phyloP scores from a whole-genome alignment of 2,329 filamentous ascomycete genomes.

The Cercospora sesami region DNA sequence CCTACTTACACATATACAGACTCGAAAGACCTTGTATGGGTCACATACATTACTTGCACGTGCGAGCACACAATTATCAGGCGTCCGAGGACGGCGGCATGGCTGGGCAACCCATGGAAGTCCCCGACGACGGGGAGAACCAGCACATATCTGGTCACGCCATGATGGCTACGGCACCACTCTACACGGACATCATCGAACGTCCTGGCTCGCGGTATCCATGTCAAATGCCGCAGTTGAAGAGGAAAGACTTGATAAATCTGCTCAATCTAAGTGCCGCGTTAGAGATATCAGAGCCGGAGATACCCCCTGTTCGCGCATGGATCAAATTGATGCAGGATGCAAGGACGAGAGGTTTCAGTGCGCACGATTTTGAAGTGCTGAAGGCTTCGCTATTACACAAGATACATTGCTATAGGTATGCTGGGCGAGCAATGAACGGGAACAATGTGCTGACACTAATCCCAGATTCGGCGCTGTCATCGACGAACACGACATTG shows the following conservation, averaged over 20 bases:
- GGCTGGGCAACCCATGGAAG: slow-evolving; percentile 20
- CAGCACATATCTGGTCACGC: slow-evolving; percentile 30
- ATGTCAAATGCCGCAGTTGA: slow-evolving; percentile 21
- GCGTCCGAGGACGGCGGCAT: slow-evolving; percentile 12
- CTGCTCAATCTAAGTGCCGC: slow-evolving; percentile 25
- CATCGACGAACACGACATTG: slow-evolving; percentile 25
- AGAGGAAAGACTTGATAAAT: slow-evolving; percentile 24
- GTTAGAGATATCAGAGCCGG: slow-evolving; percentile 24
- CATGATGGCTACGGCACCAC: slow-evolving; percentile 27
- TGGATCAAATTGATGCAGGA: slow-evolving; percentile 30
- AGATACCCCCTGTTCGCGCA: slow-evolving; percentile 28
- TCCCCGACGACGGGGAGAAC: slow-evolving; percentile 28
- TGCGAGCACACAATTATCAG: slow-evolving; percentile 30
- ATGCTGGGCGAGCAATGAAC: not conserved
- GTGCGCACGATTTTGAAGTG: slow-evolving; percentile 21
- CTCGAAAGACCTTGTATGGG: slow-evolving; percentile 29
- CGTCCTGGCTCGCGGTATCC: slow-evolving; percentile 19
- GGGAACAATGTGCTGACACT: not conserved
- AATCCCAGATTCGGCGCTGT: slow-evolving; percentile 26
- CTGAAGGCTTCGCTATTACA: slow-evolving; percentile 22
- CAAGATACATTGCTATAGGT: slow-evolving; percentile 31
- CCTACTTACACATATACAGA: slow-evolving; percentile 15
- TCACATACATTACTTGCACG: slow-evolving; percentile 29
- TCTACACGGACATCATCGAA: slow-evolving; percentile 23
- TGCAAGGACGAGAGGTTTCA: slow-evolving; percentile 16